Evolutionary conservation across 2,329 filamentous ascomycete species (phyloP), one percentile per base, ranked within the genome.

Genomic region (Colletotrichum kahawae): DNA sequence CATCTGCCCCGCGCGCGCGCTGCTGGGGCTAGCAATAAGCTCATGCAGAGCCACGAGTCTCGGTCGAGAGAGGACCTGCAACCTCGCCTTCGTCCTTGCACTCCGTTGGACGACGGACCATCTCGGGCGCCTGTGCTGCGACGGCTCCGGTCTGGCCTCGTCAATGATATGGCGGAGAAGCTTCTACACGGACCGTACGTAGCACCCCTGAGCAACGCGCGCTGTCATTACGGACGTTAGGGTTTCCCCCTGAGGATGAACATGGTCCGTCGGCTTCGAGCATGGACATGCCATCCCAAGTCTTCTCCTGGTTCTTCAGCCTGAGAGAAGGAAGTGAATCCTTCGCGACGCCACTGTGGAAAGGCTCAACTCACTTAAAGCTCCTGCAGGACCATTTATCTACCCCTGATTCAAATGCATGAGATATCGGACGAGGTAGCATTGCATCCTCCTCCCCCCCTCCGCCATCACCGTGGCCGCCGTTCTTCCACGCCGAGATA

Each of bases 321-420:
- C 64, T 48, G 60, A 3, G 7, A 51, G 43, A 13, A 24, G 43
- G 29, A 56, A 31, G 24, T 24, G 51, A 59, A 56, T 33, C 14
- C 43, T 27, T 43, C 9, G 21, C 24, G 48, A 66, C 71, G 60
- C 71, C 51, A 51, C 63, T 27, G n/a, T 31, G 27, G 57, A 43
- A 16, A 27, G 18, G 16, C 51, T 27, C 8, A 34, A 64, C 33
- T 57, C 34, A 59, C 24, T 72, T 43, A 67, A 75, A 34, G 43
- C 63, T 67, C 72, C 48, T 72, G 72, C 72, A 68, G 21, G 69
- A 29, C 43, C 21, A 66, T 51, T 59, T 38, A 16, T 57, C 57
- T 68, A 57, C 72, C 72, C 72, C 72, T 72, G 69, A 72, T 63
- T 57, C 72, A 64, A 67, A 67, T 67, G 57, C 56, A 72, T 16